These are phyloP conservation scores for Ceraceosorus guamensis DNA, from an alignment of 1,284 basidiomycete species.

Conservation along the genomic window DNA sequence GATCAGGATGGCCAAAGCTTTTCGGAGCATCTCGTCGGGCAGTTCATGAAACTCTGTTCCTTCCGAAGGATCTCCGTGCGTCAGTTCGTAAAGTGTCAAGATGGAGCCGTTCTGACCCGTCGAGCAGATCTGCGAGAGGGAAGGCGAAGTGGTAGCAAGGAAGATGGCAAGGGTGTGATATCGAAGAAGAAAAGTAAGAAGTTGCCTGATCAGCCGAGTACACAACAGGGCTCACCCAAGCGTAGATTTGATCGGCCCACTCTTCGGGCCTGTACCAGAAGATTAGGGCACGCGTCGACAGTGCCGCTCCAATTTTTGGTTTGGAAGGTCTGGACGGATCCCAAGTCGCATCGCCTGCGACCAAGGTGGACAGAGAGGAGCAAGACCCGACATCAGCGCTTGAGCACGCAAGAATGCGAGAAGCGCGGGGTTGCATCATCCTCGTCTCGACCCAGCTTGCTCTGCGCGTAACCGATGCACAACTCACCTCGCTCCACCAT, in stretches of 20 bases:
- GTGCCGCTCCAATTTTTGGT: constrained; percentile 26
- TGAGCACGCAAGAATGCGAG: no score
- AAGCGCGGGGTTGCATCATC: no score
- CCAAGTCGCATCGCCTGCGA: constrained; percentile 13
- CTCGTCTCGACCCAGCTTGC: no score
- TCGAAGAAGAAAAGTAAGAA: no score
- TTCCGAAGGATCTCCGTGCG: constrained; percentile 51
- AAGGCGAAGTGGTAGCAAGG: no score
- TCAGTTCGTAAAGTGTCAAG: constrained; percentile 56
- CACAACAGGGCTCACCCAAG: constrained; percentile 53
- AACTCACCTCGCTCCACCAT: constrained; percentile 24
- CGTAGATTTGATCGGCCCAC: constrained; percentile 53
- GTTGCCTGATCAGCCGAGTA: no score
- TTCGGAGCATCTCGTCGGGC: constrained; percentile 49
- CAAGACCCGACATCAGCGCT: background rate
- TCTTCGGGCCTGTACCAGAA: constrained; percentile 55
- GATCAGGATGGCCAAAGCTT: constrained; percentile 52
- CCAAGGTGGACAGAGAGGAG: background rate
- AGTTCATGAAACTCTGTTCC: constrained; percentile 52
- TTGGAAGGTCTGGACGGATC: constrained; percentile 2
- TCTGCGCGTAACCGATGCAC: no score
- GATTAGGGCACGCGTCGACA: constrained; percentile 44
- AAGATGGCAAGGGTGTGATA: no score
- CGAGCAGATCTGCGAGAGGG: no score
- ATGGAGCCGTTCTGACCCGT: constrained; percentile 54